Conservation (phyloP, 2,329 filamentous ascomycete species). For the Zymoseptoria brevis region DNA sequence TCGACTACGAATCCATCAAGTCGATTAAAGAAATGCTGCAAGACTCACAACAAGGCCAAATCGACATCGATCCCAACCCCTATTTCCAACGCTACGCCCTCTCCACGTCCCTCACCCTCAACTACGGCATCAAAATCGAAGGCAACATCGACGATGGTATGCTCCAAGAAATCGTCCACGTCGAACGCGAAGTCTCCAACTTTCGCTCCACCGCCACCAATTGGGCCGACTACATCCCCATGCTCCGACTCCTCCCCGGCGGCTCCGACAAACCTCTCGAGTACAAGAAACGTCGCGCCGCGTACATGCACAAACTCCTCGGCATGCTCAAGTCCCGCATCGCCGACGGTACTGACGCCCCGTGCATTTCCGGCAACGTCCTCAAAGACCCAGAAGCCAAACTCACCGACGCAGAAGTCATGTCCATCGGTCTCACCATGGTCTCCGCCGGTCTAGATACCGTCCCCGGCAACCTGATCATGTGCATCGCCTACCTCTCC, state of each 20-base stretch:
- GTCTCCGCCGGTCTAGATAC: conserved; percentile 76
- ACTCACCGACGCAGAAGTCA: conserved; percentile 64
- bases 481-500: conserved; percentile 71
- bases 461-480: conserved; percentile 69
- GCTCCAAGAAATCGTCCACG: conserved; percentile 64
- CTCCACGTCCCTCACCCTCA: conserved; percentile 68
- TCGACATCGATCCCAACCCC: conserved; percentile 61
- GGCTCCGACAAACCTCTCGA: conserved; percentile 56
- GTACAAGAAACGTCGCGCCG: conserved; percentile 61
- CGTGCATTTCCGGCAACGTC: conserved; percentile 63
- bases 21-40: conserved; percentile 64
- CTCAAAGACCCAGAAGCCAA: conserved; percentile 62
- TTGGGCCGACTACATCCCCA: conserved; percentile 70
- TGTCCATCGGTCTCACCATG: conserved; percentile 75
- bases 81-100: conserved; percentile 71
- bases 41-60: conserved; percentile 53
- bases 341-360: conserved; percentile 55
- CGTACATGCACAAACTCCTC: conserved; percentile 54
- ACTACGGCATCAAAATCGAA: conserved; percentile 70
- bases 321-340: conserved; percentile 54
- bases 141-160: conserved; percentile 60
- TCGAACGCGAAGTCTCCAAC: conserved; percentile 68
- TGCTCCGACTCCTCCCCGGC: conserved; percentile 57
- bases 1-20: conserved; percentile 65
- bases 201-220: conserved; percentile 75